Evolutionary conservation across 352 stramenopile genomes (phyloP).

Genomic region (Pythium rishiriense): DNA sequence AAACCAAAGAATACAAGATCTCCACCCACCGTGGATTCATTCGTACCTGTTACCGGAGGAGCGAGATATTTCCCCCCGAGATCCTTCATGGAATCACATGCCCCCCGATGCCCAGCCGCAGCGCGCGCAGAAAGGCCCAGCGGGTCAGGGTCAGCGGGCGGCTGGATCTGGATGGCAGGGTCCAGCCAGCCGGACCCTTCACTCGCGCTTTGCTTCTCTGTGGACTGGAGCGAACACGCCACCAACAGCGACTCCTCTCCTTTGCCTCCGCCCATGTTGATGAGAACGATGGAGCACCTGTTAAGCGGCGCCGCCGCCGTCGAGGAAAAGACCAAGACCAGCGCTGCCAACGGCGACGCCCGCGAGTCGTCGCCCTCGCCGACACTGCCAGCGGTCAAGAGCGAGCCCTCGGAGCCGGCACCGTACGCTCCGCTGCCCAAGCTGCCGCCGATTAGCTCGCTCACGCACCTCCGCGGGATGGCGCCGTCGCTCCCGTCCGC

Average conservation of each 20-base stretch:
- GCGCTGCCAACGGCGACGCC: neutral
- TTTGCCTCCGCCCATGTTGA: slow-evolving; percentile 13
- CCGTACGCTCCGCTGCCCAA: slow-evolving; percentile 18
- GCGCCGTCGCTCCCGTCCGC: slow-evolving; percentile 10
- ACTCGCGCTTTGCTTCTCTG: slow-evolving; percentile 4
- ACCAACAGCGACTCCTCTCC: neutral
- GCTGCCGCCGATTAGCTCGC: slow-evolving; percentile 30
- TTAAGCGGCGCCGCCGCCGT: slow-evolving; percentile 23
- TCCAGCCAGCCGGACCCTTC: neutral
- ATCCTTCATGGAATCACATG: slow-evolving; percentile 8
- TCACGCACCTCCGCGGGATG: slow-evolving; percentile 11
- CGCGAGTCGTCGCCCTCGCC: neutral
- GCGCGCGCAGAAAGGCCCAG: neutral
- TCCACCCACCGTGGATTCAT: neutral
- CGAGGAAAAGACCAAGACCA: slow-evolving; percentile 18
- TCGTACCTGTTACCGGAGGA: neutral
- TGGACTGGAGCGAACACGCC: neutral
- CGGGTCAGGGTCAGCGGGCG: slow-evolving; percentile 1
- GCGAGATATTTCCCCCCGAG: slow-evolving; percentile 8
- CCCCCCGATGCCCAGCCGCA: neutral
- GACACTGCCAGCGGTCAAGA: neutral
- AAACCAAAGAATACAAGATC: neutral
- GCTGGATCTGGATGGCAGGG: neutral
- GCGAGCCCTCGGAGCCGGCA: neutral
- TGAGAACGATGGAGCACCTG: slow-evolving; percentile 25